Evolutionary conservation across 148 eudicot genomes (phyloP).

Genomic region (Gaultheria prostrata): DNA sequence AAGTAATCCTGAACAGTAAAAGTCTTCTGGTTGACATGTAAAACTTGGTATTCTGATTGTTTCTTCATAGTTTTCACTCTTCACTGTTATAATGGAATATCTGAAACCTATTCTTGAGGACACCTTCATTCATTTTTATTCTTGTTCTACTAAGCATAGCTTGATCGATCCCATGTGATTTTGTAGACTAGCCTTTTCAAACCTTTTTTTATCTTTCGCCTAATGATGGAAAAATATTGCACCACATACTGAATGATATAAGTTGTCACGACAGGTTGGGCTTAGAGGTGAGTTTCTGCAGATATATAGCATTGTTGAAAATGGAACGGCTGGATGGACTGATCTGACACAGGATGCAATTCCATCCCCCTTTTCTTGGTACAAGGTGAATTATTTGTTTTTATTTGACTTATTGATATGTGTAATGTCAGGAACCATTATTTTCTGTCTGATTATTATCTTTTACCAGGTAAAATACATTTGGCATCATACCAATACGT

Average conservation of each 20-base stretch:
- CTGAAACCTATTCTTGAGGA: background rate
- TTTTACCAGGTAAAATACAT: background rate
- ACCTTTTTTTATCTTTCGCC: background rate
- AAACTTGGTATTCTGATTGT: no score
- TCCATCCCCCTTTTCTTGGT: conserved; percentile 69
- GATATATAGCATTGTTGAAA: conserved; percentile 45
- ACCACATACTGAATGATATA: background rate
- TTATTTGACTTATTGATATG: background rate
- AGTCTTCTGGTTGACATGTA: background rate
- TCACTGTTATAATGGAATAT: background rate
- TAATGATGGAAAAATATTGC: background rate
- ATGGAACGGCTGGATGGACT: conserved; percentile 55
- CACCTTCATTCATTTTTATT: background rate
- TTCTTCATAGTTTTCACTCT: background rate
- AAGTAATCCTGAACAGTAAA: background rate
- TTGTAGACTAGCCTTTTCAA: background rate
- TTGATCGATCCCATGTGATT: background rate
- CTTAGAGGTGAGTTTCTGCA: conserved; percentile 75
- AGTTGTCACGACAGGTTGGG: conserved; percentile 57
- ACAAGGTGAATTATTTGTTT: conserved; percentile 54
- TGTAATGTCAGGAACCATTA: background rate
- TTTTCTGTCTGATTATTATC: background rate
- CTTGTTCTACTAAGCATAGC: background rate
- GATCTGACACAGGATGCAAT: conserved; percentile 44
- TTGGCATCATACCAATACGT: background rate